A percentile compares a stretch with the other conserved stretches of the same genome.
Evolutionary conservation across 768 basidiomycete species (phyloP).

Genomic region (Psilocybe cyanescens): DNA sequence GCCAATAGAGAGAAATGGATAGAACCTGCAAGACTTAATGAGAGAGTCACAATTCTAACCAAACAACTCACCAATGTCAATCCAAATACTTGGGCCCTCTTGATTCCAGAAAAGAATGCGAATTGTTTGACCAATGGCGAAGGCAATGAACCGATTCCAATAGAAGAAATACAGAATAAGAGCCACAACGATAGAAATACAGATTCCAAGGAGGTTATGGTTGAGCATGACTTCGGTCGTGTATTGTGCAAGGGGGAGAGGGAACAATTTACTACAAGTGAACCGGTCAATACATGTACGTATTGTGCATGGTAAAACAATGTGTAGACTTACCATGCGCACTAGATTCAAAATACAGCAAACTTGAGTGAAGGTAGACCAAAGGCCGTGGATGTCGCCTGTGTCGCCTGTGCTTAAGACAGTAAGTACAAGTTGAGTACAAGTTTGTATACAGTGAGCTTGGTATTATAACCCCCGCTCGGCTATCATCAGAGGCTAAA

Average conservation of each 20-base stretch:
- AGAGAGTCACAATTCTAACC: conserved; percentile 3
- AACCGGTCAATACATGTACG: no score
- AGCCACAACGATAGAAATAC: conserved; percentile 56
- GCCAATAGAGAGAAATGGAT: conserved; percentile 89
- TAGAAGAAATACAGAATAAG: conserved; percentile 85
- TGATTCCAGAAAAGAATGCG: conserved; percentile 82
- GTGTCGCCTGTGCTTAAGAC: no score
- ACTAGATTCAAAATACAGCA: no score
- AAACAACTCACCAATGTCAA: conserved; percentile 69
- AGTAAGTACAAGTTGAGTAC: no score
- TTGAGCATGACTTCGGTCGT: conserved; percentile 49
- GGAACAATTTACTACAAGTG: no score
- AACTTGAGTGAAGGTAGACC: no score
- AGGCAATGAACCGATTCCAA: conserved; percentile 85
- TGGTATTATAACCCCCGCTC: no score
- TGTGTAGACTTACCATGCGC: no score
- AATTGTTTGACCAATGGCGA: conserved; percentile 63
- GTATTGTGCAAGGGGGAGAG: background rate
- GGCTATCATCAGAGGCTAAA: no score
- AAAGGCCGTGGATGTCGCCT: no score
- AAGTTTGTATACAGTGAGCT: no score
- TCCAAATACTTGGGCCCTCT: conserved; percentile 77
- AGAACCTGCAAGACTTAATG: conserved; percentile 57
- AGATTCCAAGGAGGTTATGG: conserved; percentile 63
- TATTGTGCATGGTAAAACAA: no score